These are phyloP conservation scores for Paecilomyces sp. DNA, from an alignment of 2,329 filamentous ascomycete genomes.

Conservation along the genomic window DNA sequence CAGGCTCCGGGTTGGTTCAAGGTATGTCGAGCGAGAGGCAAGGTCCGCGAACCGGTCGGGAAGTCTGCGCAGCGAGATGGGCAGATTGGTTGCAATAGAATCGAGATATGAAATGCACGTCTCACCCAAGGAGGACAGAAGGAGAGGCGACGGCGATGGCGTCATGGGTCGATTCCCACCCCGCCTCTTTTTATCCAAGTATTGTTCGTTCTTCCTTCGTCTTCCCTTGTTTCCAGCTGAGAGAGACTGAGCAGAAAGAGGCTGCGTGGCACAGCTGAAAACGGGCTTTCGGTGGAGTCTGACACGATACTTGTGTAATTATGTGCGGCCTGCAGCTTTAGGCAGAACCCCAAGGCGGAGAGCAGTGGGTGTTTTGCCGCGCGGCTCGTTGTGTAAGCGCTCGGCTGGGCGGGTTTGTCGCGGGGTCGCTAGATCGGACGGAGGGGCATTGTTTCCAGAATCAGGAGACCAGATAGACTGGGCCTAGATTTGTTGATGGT, in stretches of 20 bases:
- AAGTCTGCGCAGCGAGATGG: slow-evolving; percentile 23
- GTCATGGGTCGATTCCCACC: slow-evolving; percentile 26
- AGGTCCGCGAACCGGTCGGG: slow-evolving; percentile 22
- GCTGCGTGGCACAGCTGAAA: neutral
- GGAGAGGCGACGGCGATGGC: slow-evolving; percentile 28
- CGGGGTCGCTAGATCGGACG: neutral
- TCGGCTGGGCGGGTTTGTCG: neutral
- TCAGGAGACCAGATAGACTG: neutral
- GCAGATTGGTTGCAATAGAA: slow-evolving; percentile 23
- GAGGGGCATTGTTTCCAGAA: neutral
- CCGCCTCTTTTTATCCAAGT: neutral
- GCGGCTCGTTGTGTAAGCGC: neutral
- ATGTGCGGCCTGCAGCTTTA: neutral
- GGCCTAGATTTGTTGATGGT: neutral
- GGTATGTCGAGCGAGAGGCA: slow-evolving; percentile 11
- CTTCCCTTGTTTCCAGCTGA: slow-evolving; percentile 19
- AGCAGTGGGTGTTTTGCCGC: neutral
- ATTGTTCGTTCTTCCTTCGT: neutral
- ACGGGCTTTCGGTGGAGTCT: slow-evolving; percentile 11
- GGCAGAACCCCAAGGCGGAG: neutral
- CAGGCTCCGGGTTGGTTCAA: slow-evolving; percentile 4
- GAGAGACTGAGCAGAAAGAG: neutral
- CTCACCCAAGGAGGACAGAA: slow-evolving; percentile 33
- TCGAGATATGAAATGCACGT: slow-evolving; percentile 33
- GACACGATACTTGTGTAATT: neutral